A percentile compares a stretch with the other conserved stretches of the same genome.
These are phyloP conservation scores for Trichophyton benhamiae DNA, from an alignment of 2,329 filamentous ascomycete species.

Conservation along the genomic window DNA sequence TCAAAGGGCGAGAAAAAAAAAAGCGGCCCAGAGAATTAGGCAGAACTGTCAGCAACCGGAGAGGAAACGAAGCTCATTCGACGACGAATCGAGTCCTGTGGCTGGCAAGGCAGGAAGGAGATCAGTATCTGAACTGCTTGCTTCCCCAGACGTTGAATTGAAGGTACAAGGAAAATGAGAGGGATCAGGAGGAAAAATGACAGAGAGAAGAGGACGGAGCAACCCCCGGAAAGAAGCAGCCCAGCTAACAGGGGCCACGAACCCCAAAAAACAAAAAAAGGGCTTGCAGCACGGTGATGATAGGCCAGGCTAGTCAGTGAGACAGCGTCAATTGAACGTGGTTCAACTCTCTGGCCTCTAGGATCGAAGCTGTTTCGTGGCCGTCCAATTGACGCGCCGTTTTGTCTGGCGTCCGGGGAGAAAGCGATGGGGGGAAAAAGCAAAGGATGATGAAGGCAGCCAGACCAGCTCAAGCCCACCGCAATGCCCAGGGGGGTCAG, in stretches of 20 bases:
- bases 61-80: background rate
- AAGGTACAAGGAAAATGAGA: background rate
- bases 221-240: background rate
- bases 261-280: background rate
- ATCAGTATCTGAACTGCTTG: background rate
- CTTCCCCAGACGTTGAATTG: background rate
- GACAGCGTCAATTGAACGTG: conserved; percentile 4
- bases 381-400: background rate
- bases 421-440: background rate
- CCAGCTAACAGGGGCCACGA: background rate
- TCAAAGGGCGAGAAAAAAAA: background rate
- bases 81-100: background rate
- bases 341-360: background rate
- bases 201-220: background rate
- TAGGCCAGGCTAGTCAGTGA: background rate
- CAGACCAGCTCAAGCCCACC: background rate
- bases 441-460: background rate
- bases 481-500: background rate
- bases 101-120: background rate
- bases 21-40: background rate
- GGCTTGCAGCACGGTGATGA: background rate
- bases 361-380: conserved; percentile 1
- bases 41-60: background rate
- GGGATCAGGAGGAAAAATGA: background rate
- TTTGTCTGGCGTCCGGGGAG: background rate